phyloP scores from a whole-genome alignment of 2,329 filamentous ascomycete species.

The Fusarium stilboides region DNA sequence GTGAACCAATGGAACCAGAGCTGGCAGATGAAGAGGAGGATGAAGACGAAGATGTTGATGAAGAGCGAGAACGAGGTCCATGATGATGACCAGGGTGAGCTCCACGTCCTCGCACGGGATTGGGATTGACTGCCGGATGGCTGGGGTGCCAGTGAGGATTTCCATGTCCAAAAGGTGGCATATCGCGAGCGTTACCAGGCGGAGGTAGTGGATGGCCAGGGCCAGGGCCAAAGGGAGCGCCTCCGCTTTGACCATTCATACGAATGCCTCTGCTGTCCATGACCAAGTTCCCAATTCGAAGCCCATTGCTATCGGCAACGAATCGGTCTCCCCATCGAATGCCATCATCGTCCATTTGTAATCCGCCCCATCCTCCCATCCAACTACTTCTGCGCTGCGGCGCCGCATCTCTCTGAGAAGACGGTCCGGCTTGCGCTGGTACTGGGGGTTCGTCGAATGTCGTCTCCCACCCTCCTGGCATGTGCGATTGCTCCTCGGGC shows the following conservation, averaged over 20 bases:
- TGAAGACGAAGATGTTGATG: constrained; percentile 54
- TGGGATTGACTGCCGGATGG: constrained; percentile 17
- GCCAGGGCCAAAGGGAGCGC: constrained; percentile 6
- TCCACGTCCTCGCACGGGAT: constrained; percentile 29
- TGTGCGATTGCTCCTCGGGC: constrained; percentile 39
- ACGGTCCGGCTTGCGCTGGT: constrained; percentile 22
- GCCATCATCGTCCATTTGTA: constrained; percentile 61
- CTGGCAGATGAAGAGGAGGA: constrained; percentile 56
- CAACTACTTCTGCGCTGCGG: constrained; percentile 34
- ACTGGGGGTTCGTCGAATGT: constrained; percentile 41
- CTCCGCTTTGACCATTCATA: constrained; percentile 25
- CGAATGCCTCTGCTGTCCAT: constrained; percentile 60
- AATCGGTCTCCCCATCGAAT: constrained; percentile 61
- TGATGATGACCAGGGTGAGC: constrained; percentile 27
- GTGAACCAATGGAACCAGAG: constrained; percentile 63
- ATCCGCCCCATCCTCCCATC: constrained; percentile 48
- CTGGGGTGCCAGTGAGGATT: constrained; percentile 17
- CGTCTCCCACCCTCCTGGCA: constrained; percentile 48
- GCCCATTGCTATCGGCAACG: constrained; percentile 61
- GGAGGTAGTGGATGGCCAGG: not conserved
- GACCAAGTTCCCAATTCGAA: constrained; percentile 63
- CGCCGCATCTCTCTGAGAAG: constrained; percentile 25
- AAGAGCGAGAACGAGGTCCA: constrained; percentile 52
- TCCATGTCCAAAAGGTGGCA: constrained; percentile 12
- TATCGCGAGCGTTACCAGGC: constrained; percentile 9